These are phyloP conservation scores for Tetrapisispora pingtungensis DNA, from an alignment of 805 yeast genomes.

Conservation along the genomic window DNA sequence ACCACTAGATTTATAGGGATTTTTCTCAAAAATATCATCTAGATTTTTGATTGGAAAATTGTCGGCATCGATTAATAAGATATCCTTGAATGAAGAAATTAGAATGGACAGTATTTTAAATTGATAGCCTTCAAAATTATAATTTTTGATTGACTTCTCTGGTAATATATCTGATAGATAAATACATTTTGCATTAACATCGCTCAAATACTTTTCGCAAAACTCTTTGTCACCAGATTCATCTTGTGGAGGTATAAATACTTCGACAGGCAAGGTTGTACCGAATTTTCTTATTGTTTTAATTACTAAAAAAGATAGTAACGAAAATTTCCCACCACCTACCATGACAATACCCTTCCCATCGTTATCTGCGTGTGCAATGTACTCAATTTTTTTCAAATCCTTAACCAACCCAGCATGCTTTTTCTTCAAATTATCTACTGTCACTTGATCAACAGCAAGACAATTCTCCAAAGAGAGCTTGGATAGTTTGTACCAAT, in stretches of 20 bases:
- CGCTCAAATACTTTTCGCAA: slow-evolving; percentile 51
- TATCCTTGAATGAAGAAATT: slow-evolving; percentile 63
- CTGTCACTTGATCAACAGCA: slow-evolving; percentile 11
- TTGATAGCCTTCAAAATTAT: slow-evolving; percentile 52
- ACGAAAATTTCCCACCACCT: slow-evolving; percentile 70
- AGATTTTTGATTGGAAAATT: slow-evolving; percentile 61
- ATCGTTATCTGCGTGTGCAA: slow-evolving; percentile 29
- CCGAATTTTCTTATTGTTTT: slow-evolving; percentile 53
- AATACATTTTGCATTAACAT: slow-evolving; percentile 54
- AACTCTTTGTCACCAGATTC: slow-evolving; percentile 53
- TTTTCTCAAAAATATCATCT: slow-evolving; percentile 45
- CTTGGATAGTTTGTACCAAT: slow-evolving; percentile 15
- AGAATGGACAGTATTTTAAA: slow-evolving; percentile 60
- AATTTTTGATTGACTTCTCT: slow-evolving; percentile 35
- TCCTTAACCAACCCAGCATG: slow-evolving; percentile 14
- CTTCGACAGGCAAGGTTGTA: slow-evolving; percentile 65
- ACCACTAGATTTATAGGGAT: slow-evolving; percentile 44
- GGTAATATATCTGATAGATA: slow-evolving; percentile 48
- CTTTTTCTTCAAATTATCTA: slow-evolving; percentile 9
- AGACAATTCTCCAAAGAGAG: slow-evolving; percentile 18
- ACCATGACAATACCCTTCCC: slow-evolving; percentile 40
- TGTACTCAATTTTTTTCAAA: slow-evolving; percentile 8
- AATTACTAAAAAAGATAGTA: slow-evolving; percentile 56
- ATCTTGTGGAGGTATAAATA: slow-evolving; percentile 51
- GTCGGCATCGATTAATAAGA: slow-evolving; percentile 66